These are phyloP conservation scores for Helichrysum umbraculigerum DNA, from an alignment of 129 eudicot species.

Conservation along the genomic window DNA sequence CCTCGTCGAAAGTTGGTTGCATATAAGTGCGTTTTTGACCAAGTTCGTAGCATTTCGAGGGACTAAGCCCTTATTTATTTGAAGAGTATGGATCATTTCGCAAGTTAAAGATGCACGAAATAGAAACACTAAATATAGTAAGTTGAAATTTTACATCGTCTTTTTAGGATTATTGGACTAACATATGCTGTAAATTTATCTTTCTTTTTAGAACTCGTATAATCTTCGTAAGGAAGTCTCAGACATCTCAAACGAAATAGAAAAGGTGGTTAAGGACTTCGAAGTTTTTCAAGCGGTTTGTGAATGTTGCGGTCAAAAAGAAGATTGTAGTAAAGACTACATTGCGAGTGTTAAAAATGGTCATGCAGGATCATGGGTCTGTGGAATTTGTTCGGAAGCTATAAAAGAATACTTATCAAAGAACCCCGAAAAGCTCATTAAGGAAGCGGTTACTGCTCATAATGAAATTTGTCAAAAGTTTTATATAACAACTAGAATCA, in stretches of 20 bases:
- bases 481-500: conserved; percentile 46
- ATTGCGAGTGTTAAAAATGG: conserved; percentile 28
- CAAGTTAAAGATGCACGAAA: background rate
- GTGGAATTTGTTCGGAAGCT: conserved; percentile 75
- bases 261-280: conserved; percentile 25
- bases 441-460: conserved; percentile 51
- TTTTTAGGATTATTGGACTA: background rate
- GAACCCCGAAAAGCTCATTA: conserved; percentile 29
- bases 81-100: background rate
- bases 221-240: conserved; percentile 40
- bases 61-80: no score
- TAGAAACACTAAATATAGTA: no score
- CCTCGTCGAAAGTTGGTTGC: no score
- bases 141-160: background rate
- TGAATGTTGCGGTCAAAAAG: conserved; percentile 66
- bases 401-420: conserved; percentile 42
- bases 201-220: conserved; percentile 3
- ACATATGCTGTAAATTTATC: conserved; percentile 6
- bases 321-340: conserved; percentile 61
- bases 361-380: conserved; percentile 63
- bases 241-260: conserved; percentile 33
- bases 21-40: no score
- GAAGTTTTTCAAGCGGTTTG: conserved; percentile 45
- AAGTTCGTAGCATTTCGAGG: no score
- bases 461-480: conserved; percentile 37